phyloP scores from a whole-genome alignment of 2,329 filamentous ascomycete genomes.

The Aspergillus fumigatiaffinis region DNA sequence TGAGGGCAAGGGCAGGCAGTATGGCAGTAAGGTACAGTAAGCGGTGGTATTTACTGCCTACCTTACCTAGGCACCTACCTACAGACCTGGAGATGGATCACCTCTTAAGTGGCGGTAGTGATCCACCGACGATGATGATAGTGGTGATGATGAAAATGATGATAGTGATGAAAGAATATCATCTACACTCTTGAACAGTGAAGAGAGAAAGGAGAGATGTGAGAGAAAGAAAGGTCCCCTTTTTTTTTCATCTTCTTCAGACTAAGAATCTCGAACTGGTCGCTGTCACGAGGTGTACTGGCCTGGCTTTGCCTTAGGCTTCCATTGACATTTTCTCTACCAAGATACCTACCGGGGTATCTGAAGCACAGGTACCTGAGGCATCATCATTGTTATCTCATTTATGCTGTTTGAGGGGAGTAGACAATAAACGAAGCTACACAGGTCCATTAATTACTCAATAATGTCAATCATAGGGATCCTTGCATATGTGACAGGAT shows the following conservation, averaged over 20 bases:
- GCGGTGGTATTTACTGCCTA: background rate
- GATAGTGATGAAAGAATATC: slow-evolving; percentile 8
- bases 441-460: background rate
- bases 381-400: background rate
- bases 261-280: background rate
- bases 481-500: background rate
- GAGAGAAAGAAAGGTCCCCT: background rate
- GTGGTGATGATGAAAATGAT: slow-evolving; percentile 13
- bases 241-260: background rate
- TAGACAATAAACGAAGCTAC: background rate
- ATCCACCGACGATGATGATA: slow-evolving; percentile 6
- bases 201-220: background rate
- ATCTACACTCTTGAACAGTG: background rate
- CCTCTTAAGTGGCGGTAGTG: background rate
- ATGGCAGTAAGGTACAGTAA: background rate
- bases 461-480: too few species aligned
- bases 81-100: background rate
- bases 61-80: too few species aligned
- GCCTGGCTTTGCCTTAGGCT: background rate
- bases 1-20: slow-evolving; percentile 1
- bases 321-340: background rate
- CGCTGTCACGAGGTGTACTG: background rate
- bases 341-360: too few species aligned
- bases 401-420: background rate
- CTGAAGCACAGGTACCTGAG: background rate